Conservation (phyloP, 768 basidiomycete species). For the Mycena floridula region DNA sequence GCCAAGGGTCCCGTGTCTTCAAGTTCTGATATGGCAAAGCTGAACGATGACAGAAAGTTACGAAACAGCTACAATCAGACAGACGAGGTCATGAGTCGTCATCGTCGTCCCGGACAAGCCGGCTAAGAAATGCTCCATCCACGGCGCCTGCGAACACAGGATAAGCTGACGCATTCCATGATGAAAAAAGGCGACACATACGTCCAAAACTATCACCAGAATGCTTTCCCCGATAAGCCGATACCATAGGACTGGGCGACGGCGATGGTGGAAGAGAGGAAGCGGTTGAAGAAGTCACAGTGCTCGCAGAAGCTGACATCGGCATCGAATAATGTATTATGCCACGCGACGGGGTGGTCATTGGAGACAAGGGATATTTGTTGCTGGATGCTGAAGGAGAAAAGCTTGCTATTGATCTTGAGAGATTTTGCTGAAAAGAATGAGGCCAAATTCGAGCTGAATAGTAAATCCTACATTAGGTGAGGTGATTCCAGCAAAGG, state of each 20-base stretch:
- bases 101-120: neutral
- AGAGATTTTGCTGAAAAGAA: neutral
- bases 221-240: neutral
- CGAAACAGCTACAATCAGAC: no score
- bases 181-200: neutral
- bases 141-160: neutral
- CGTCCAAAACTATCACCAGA: neutral
- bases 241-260: neutral
- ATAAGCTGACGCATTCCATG: neutral
- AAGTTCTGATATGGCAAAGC: no score
- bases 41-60: no score
- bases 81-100: no score
- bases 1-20: no score
- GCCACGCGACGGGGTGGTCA: neutral
- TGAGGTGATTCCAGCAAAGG: neutral
- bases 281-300: neutral
- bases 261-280: neutral
- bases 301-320: neutral
- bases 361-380: neutral
- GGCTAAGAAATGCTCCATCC: neutral
- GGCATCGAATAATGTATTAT: neutral
- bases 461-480: neutral
- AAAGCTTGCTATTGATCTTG: neutral
- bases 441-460: neutral
- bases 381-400: neutral